These are phyloP conservation scores for Dichomitus squalens DNA, from an alignment of 1,284 basidiomycete species.

Conservation along the genomic window DNA sequence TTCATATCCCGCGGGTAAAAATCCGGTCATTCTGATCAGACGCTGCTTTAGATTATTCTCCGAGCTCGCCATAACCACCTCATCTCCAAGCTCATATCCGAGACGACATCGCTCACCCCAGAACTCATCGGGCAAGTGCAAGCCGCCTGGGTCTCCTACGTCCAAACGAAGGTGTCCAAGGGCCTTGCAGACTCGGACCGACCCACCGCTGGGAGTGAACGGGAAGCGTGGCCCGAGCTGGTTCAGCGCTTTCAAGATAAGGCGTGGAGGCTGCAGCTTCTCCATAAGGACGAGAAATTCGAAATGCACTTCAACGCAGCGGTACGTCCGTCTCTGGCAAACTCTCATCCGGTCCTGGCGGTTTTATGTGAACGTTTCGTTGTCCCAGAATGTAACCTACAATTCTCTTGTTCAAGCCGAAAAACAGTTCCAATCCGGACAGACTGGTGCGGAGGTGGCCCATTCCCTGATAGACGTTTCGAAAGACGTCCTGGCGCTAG, in stretches of 20 bases:
- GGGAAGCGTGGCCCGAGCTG: constrained; percentile 56
- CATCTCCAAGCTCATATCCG: constrained; percentile 63
- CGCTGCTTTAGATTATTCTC: constrained; percentile 74
- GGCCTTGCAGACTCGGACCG: constrained; percentile 53
- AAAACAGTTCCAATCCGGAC: constrained; percentile 41
- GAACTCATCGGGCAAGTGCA: constrained; percentile 62
- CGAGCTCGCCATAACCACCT: constrained; percentile 88
- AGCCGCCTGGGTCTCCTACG: constrained; percentile 68
- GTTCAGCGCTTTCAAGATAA: constrained; percentile 49
- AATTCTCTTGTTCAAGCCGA: constrained; percentile 52
- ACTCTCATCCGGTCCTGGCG: not conserved
- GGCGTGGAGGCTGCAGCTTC: constrained; percentile 71
- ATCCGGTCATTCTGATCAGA: constrained; percentile 5
- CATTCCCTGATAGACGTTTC: constrained; percentile 71
- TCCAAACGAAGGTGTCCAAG: constrained; percentile 61
- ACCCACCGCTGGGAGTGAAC: constrained; percentile 50
- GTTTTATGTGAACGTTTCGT: constrained; percentile 18
- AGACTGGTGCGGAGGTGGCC: constrained; percentile 49
- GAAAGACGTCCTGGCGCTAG: constrained; percentile 73
- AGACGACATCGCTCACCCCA: constrained; percentile 57
- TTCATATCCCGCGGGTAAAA: too few relatives aligned
- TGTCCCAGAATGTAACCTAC: constrained; percentile 52
- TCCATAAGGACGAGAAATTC: constrained; percentile 88
- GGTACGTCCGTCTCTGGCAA: constrained; percentile 43
- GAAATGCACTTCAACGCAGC: constrained; percentile 83